Evolutionary conservation across 2,329 filamentous ascomycete genomes (phyloP), one percentile per base, ranked within the genome.

Genomic region (Fusarium marasasianum): DNA sequence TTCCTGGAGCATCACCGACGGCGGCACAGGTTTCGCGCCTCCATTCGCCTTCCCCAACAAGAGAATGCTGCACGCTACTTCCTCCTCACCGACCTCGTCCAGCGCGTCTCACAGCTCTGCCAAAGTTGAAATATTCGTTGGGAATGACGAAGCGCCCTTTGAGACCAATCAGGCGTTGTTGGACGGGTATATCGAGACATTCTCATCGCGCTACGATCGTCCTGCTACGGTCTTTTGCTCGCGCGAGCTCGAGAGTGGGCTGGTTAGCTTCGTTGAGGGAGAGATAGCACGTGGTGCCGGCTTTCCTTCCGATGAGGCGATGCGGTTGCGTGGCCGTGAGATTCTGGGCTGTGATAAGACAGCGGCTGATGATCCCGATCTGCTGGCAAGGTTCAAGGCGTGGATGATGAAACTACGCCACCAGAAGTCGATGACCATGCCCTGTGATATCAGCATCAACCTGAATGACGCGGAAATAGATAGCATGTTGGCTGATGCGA

Each of bases 211-310:
- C 3, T 51, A 51, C 4, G 48, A 35, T 11, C 48, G 48, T 1
- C 48, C 31, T 0, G 48, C 48, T 8, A 24, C 48, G 2, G 22
- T 51, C 1, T 35, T 51, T 35, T 51, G 48, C 8, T 51, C 48
- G 1, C 48, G 48, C 0, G 48, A 51, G 48, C 48, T 51, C 3
- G 48, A 51, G 4, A 35, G 8, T 2, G 31, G 31, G 1, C 48
- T 51, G 0, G 2, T 51, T 1, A 2, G 3, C 12, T 51, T 35
- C 2, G 31, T 35, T 2, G 22, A 51, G 11, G 12, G 4, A 0
- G 48, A 35, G 31, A 35, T 35, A 1, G 6, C 29, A 5, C 22
- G 31, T 0, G 48, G 48, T 3, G 48, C 48, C 4, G 31, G 48
- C 0, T 51, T 51, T 0, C 48, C 48, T 4, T 51, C 48, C 0